phyloP scores from a whole-genome alignment of 305 asterid genomes.

The Nicotiana rustica region DNA sequence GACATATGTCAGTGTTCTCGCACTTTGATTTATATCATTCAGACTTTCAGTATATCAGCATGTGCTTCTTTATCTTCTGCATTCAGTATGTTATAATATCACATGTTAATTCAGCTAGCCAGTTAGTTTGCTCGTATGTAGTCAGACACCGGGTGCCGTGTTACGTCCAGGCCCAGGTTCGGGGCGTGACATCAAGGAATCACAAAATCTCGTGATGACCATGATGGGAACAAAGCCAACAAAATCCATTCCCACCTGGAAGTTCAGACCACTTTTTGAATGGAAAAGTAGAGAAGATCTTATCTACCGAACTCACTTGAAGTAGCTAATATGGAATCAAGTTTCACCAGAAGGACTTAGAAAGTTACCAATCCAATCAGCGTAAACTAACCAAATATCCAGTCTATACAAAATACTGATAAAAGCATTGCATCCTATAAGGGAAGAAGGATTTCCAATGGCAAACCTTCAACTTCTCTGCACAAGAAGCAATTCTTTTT shows the following conservation, averaged over 20 bases:
- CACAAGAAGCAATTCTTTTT: conserved; percentile 73
- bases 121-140: no score
- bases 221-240: conserved; percentile 2
- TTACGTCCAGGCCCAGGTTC: no score
- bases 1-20: no score
- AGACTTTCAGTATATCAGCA: no score
- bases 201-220: neutral
- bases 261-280: conserved; percentile 19
- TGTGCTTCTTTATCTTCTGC: no score
- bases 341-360: conserved; percentile 29
- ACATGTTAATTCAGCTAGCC: no score
- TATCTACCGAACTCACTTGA: conserved; percentile 4
- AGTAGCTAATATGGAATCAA: neutral
- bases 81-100: no score
- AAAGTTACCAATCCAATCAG: conserved; percentile 12
- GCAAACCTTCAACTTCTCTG: conserved; percentile 83
- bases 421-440: conserved; percentile 9
- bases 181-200: neutral
- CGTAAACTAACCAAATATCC: conserved; percentile 5
- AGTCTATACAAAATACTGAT: conserved; percentile 17
- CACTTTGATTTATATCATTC: no score
- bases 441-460: conserved; percentile 24
- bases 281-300: neutral
- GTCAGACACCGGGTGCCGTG: no score
- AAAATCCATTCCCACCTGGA: neutral